phyloP scores from a whole-genome alignment of 495 filamentous ascomycete genomes.

The Rostrohypoxylon terebratum region DNA sequence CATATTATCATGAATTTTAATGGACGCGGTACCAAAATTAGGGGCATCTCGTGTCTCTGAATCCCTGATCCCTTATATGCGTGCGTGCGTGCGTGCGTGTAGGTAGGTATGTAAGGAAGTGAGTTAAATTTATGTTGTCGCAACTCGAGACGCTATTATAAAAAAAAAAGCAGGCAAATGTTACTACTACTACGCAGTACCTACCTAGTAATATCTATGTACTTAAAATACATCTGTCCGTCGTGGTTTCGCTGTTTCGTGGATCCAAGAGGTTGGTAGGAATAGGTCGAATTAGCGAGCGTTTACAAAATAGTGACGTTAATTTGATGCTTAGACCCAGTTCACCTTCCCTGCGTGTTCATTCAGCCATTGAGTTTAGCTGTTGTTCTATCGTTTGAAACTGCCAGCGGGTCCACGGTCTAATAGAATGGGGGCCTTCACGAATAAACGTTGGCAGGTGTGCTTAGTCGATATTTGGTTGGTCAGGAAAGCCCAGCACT shows the following conservation, averaged over 20 bases:
- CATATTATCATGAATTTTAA: conserved; percentile 11
- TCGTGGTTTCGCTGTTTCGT: conserved; percentile 9
- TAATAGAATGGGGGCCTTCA: conserved; percentile 16
- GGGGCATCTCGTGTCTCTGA: conserved; percentile 18
- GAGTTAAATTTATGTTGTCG: conserved; percentile 19
- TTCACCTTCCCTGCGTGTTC: conserved; percentile 35
- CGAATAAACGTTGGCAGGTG: conserved; percentile 8
- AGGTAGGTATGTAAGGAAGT: background rate
- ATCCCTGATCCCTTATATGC: conserved; percentile 18
- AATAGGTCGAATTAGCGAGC: conserved; percentile 15
- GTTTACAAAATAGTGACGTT: conserved; percentile 31
- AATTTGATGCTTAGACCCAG: conserved; percentile 21
- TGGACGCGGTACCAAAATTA: conserved; percentile 6
- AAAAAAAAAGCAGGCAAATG: conserved; percentile 23
- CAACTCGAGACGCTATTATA: conserved; percentile 27
- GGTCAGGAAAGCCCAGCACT: background rate
- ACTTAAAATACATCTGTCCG: too few relatives aligned
- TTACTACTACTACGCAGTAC: too few relatives aligned
- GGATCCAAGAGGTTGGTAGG: conserved; percentile 24
- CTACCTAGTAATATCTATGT: too few relatives aligned
- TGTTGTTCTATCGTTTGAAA: conserved; percentile 34
- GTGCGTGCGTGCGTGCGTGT: background rate
- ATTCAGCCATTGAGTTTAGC: conserved; percentile 29
- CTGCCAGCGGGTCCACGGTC: conserved; percentile 30
- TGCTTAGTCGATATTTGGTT: conserved; percentile 3